Conservation (phyloP, 345 rosid genomes). For the Eucalyptus regnans region DNA sequence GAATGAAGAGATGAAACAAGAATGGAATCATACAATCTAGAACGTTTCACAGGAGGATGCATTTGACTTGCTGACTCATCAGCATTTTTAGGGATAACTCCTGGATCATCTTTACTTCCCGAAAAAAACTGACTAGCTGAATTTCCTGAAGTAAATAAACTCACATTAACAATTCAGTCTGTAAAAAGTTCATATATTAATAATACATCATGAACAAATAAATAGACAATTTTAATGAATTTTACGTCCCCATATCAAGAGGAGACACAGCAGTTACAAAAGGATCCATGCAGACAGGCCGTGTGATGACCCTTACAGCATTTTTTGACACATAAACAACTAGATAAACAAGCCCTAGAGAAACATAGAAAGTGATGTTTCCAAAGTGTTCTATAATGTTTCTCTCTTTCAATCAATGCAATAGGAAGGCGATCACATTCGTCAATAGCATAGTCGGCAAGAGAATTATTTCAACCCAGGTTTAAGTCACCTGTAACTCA, state of each 20-base stretch:
- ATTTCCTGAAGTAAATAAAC: slow-evolving; percentile 11
- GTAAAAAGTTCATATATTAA: background rate
- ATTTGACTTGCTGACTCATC: slow-evolving; percentile 14
- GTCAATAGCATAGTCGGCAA: background rate
- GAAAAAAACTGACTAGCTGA: slow-evolving; percentile 2
- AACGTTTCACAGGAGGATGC: slow-evolving; percentile 40
- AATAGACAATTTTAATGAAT: background rate
- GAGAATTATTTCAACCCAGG: background rate
- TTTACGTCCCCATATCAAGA: background rate
- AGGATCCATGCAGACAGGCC: background rate
- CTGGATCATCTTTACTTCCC: slow-evolving; percentile 12
- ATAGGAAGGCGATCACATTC: background rate
- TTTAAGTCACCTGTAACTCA: background rate
- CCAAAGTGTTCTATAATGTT: background rate
- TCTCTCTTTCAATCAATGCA: background rate
- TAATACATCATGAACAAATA: background rate
- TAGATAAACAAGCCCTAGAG: background rate
- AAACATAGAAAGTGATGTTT: background rate
- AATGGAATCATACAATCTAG: slow-evolving; percentile 30
- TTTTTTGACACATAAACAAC: background rate
- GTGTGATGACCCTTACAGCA: background rate
- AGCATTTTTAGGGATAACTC: slow-evolving; percentile 13
- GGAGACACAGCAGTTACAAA: background rate
- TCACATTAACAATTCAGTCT: background rate
- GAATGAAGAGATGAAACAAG: background rate